Evolutionary conservation across 2,329 filamentous ascomycete species (phyloP), one percentile per base, ranked within the genome.

Genomic region (Sporothrix brunneoviolacea): DNA sequence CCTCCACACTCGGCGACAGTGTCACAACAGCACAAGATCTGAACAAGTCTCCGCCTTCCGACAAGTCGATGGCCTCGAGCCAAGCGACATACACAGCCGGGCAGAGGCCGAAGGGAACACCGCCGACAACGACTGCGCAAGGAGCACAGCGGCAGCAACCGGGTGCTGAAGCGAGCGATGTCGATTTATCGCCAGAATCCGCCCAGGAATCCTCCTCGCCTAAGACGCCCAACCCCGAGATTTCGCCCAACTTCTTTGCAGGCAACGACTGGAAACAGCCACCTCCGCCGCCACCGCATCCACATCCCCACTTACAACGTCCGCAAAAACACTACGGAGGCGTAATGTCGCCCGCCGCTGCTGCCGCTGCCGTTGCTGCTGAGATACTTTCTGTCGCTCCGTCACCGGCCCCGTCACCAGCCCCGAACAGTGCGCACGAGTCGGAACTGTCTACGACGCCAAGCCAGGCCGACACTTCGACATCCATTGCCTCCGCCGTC

Each of bases 161-260:
- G 36, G 60, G 60, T 19, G 18, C 65, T 64, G 24, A 68, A 64
- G 55, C 65, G 13, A 57, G 72, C 18, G 72, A 77, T 46, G 66
- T 67, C 33, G 72, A 75, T 52, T 70, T 74, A 59, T 83, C 73
- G 8, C 73, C 71, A 4, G 73, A 69, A 18, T 77, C 74, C 3
- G 69, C 67, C 8, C 68, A 72, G 59, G 72, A 76, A 54, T 73
- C 79, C 0, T 83, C 80, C 9, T 84, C 80, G 13, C 80, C 80
- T 2, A 76, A 71, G 61, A 84, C 81, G 9, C 80, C 81, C 4
- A 82, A 75, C 0, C 76, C 51, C 2, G 49, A 54, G 27, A 33
- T 22, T 0, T 51, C 51, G 21, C 55, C 55, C 12, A 45, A 36
- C 21, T 57, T 57, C 35, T 57, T 46, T 9, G 30, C 51, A 2